Evolutionary conservation across 257 asterid genomes (phyloP).

Genomic region (Pogostemon cablin): DNA sequence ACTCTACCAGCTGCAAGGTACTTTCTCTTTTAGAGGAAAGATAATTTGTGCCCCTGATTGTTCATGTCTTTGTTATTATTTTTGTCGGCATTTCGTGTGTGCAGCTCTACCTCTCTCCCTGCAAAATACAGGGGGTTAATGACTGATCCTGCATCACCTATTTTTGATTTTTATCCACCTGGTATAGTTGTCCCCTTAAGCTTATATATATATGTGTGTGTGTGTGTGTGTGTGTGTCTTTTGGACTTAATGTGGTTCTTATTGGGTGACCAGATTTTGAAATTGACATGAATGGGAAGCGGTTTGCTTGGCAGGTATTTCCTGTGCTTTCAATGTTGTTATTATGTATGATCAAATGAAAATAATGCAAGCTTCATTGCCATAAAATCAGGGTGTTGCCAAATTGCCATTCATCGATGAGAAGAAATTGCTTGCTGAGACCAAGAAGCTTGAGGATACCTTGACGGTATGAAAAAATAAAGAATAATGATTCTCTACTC

Average conservation of each 20-base stretch:
- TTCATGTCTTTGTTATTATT: slow-evolving; percentile 20
- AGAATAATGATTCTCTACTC: slow-evolving; percentile 15
- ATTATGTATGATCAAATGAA: slow-evolving; percentile 24
- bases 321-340: slow-evolving; percentile 20
- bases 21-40: slow-evolving; percentile 21
- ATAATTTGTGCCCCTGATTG: slow-evolving; percentile 22
- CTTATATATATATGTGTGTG: background rate
- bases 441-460: slow-evolving; percentile 79
- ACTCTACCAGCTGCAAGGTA: slow-evolving; percentile 98
- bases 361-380: slow-evolving; percentile 32
- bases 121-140: slow-evolving; percentile 74
- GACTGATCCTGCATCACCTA: slow-evolving; percentile 90
- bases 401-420: slow-evolving; percentile 96
- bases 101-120: slow-evolving; percentile 87
- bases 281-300: slow-evolving; percentile 96
- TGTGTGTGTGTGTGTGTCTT: background rate
- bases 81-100: slow-evolving; percentile 28
- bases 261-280: slow-evolving; percentile 65
- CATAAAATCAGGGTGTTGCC: slow-evolving; percentile 67
- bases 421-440: slow-evolving; percentile 82
- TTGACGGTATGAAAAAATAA: slow-evolving; percentile 68
- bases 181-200: slow-evolving; percentile 50
- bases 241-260: slow-evolving; percentile 32
- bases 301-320: slow-evolving; percentile 94
- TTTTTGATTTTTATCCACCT: slow-evolving; percentile 72